Base-by-base conservation (phyloP, 768 basidiomycete genomes). In the Fomitopsis serialis region DNA sequence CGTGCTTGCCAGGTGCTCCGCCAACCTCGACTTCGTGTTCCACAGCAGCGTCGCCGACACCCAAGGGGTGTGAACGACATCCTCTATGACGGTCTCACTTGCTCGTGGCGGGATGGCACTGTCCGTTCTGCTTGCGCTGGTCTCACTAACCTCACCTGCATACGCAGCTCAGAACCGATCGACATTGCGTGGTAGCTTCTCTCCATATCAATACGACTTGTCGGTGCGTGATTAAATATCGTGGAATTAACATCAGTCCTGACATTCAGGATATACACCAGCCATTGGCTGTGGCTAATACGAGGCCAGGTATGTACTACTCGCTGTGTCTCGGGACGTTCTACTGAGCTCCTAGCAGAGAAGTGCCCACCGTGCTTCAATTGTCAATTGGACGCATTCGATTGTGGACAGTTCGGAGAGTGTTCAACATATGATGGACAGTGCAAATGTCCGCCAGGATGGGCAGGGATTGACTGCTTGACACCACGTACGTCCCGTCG, bases 381-480 rank as follows among this genome's bases (percentile, higher is more conserved):
- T 69, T 99, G 96, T 68, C 77, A 92, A 51, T 76, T 99, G 15
- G 93, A 94, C 0, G 88, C 82, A 0, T 98, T 95, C 69, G 87
- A 78, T 0, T 99, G 96, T 65, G 92, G 92, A 1, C 92, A 98
- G 69, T 97, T 83, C 59, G 95, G 93, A 24, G 73, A 84, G 42
- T 99, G 97, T 71, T 87, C 95, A 64, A 78, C 82, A 46, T 98
- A 89, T 64, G 85, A 98, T 64, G 97, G 97, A 1, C 93, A 97
- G 62, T 99, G 97, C 72, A 86, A 92, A 64, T 99, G 97, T 63
- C 93, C 94, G 1, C 80, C 92, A 40, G 97, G 97, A n/a, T 99
- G 95, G 84, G 92, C 93, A 44, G 97, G 97, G 1, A 87, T 94
- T 35, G 96, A 98, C 64, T 99, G 97, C 71, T 71, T 97, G 49